Percentiles rank a stretch among this genome's conserved stretches.
Conservation (phyloP, 2,329 filamentous ascomycete species). For the Ophiosphaerella narmari region DNA sequence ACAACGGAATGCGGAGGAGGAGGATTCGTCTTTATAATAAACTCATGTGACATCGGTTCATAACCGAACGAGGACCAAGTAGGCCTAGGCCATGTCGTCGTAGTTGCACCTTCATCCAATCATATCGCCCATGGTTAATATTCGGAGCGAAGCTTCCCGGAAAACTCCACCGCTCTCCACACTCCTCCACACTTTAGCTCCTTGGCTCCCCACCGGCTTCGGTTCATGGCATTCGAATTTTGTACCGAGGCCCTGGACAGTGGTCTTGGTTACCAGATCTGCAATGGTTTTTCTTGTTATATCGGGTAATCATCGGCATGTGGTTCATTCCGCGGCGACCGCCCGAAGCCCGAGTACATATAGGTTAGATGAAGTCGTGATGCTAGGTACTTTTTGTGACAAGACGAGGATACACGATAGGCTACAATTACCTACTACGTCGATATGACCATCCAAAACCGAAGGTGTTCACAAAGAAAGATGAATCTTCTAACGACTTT, state of each 20-base stretch:
- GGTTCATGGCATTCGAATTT: conserved; percentile 1
- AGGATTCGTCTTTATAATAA: not conserved
- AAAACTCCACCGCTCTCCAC: not conserved
- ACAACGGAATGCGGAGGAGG: not conserved
- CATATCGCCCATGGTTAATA: not conserved
- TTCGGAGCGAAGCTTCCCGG: not conserved
- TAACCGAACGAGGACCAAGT: not conserved
- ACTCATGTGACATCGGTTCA: not conserved
- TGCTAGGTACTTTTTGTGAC: not conserved
- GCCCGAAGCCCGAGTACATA: conserved; percentile 11
- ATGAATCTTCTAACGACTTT: conserved; percentile 17
- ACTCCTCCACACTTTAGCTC: conserved; percentile 12
- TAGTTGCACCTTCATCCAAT: not conserved
- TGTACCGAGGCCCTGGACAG: not conserved
- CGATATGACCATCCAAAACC: conserved; percentile 14
- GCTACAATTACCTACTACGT: not conserved
- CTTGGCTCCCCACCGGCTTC: conserved; percentile 14
- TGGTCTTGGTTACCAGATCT: not conserved
- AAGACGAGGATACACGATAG: not conserved
- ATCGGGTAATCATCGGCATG: conserved; percentile 8
- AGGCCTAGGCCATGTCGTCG: not conserved
- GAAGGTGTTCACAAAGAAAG: conserved; percentile 9
- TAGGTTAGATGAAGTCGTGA: conserved; percentile 4
- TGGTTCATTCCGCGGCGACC: conserved; percentile 1
- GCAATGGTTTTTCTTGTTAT: not conserved